Evolutionary conservation across 306 rosid genomes (phyloP), one percentile per base, ranked within the genome.

Genomic region (Prunus campanulata): DNA sequence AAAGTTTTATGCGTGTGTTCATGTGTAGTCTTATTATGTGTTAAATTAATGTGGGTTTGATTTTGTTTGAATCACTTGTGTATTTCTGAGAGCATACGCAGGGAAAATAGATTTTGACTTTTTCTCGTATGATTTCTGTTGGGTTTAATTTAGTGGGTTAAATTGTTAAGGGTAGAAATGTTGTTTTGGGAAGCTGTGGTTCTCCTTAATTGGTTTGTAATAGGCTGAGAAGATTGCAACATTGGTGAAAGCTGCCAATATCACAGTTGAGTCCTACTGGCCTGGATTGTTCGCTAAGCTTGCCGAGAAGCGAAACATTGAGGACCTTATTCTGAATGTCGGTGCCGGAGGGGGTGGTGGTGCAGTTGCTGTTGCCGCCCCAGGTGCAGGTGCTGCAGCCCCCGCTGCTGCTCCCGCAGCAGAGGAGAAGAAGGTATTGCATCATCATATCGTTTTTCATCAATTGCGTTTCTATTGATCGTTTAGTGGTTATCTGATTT

Each of bases 181-280:
- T 13, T 68, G 63, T 66, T 30, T 50, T 27, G 30, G 30, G 42
- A 64, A n/a, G 27, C 57, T 42, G 71, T 12, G n/a, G 61, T 77
- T 49, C 12, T 77, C 89, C 82, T 85, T 86, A 68, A 76, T 32
- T 70, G 14, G 47, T 20, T 57, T 44, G 62, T 15, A 39, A 81
- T 85, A 93, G 98, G 56, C 96, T 4, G 98, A 91, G 30, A 93
- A 93, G 32, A 88, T 93, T 68, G 62, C 79, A 1, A 14, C 91
- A 35, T 27, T 93, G 81, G 87, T 91, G 79, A 87, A 88, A 49
- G 75, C 85, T 0, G 97, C 97, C 25, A 83, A 87, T 0, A 76
- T 93, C 54, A 5, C 65, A 2, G 87, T 90, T 16, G 96, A 90
- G 30, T 82, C 92, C 0, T 93, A 80, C 70, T 93, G 97, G 98